Evolutionary conservation across 1,284 basidiomycete genomes (phyloP), one percentile per base, ranked within the genome.

Genomic region (Ceratobasidium theobromae): DNA sequence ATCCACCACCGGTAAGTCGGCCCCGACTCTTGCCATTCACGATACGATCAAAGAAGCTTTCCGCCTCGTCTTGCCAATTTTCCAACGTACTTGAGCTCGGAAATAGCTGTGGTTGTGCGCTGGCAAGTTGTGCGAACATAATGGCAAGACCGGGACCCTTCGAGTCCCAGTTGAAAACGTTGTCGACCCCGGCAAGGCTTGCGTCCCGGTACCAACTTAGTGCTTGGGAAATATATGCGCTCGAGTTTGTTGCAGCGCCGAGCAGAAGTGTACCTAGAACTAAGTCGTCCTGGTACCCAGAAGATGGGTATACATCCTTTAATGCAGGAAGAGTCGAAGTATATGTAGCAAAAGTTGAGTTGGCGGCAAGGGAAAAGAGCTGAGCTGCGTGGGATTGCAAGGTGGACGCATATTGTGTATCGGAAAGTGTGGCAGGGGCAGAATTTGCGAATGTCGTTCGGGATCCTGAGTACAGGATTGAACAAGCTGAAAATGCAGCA

Each of bases 111-210:
- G 77, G 76, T 53, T 77, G 73, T 16, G 76, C 73, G 25, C 74
- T 68, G 0, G 78, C 74, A 6, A 77, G 68, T 70, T 82, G 79
- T 0, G 76, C 74, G 58, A 90, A 90, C 11, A 96, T 77, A 18
- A 96, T 82, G 45, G 86, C 84, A 0, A 91, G 74, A 1, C 87
- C 91, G 2, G 92, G 88, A 0, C 83, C 82, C 74, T 91, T 91
- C 1, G 85, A 84, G 73, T 95, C 93, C 94, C 95, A 97, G 74
- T 95, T 95, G 78, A 95, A 91, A 4, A 89, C 86, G 28, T 54
- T 69, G 53, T 69, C 66, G 30, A 49, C 32, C 5, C 60, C 60
- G 16, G 60, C 18, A n/a, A 64, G 60, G 27, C 38, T 27, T n/a
- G 66, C 33, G 38, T 51, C 25, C 38, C 53, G 16, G 43, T 55